Percentiles rank a stretch among this genome's conserved stretches.
Conservation (phyloP, 2,329 filamentous ascomycete genomes). For the Leptographium flavum region DNA sequence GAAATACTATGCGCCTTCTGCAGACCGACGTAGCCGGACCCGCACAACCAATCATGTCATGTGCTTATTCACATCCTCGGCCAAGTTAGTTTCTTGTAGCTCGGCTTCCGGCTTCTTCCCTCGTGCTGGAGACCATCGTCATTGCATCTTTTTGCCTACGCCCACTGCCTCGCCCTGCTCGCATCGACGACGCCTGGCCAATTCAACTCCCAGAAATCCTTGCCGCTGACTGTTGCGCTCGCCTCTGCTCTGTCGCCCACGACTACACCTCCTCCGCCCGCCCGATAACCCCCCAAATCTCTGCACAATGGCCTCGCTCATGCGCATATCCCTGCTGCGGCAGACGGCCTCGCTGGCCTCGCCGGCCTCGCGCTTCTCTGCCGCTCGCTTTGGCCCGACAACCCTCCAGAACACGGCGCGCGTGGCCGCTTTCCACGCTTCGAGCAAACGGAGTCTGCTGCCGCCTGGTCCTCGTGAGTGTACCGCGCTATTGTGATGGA, state of each 20-base stretch:
- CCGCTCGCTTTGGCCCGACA: constrained; percentile 12
- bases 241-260: too few relatives aligned
- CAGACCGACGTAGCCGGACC: neutral
- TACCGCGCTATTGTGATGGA: neutral
- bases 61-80: constrained; percentile 13
- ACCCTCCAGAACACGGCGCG: constrained; percentile 28
- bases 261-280: neutral
- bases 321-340: constrained; percentile 40
- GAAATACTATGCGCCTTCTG: constrained; percentile 1
- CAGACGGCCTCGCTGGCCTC: constrained; percentile 31
- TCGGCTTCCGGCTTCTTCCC: constrained; percentile 10
- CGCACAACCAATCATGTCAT: constrained; percentile 9
- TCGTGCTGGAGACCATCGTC: neutral
- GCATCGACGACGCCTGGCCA: neutral
- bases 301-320: constrained; percentile 37
- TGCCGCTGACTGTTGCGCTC: neutral
- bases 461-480: constrained; percentile 73
- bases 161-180: neutral
- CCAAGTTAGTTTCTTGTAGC: constrained; percentile 4
- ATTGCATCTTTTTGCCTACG: neutral
- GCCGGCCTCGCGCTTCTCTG: constrained; percentile 15
- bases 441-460: constrained; percentile 59
- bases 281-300: neutral
- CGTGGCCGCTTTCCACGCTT: constrained; percentile 77
- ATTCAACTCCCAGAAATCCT: neutral